Conservation (phyloP, 805 yeast genomes). For the Lipomyces chichibuensis region DNA sequence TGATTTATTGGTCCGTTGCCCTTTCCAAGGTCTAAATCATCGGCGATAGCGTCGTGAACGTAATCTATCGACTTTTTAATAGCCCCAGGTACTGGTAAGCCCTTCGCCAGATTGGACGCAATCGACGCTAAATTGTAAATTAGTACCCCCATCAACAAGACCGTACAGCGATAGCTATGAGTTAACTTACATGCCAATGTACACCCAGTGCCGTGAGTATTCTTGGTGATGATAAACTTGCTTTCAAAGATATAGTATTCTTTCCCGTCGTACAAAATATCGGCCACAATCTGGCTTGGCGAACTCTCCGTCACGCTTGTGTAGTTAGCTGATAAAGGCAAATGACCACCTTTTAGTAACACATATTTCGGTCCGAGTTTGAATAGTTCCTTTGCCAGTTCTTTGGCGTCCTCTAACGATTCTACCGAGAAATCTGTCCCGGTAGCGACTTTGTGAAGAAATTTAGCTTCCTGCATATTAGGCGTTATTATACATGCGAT, state of each 20-base stretch:
- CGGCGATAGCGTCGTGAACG: constrained; percentile 65
- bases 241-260: constrained; percentile 53
- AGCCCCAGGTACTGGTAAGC: constrained; percentile 52
- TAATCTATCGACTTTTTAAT: constrained; percentile 63
- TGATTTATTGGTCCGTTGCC: constrained; percentile 83
- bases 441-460: constrained; percentile 41
- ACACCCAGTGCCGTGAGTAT: constrained; percentile 91
- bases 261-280: constrained; percentile 56
- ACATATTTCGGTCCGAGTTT: constrained; percentile 54
- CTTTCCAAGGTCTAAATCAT: constrained; percentile 51
- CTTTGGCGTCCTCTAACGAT: constrained; percentile 49
- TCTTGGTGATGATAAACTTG: constrained; percentile 50
- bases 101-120: constrained; percentile 71
- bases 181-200: constrained; percentile 56
- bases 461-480: constrained; percentile 66
- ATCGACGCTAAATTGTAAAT: constrained; percentile 57
- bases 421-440: constrained; percentile 37
- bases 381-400: constrained; percentile 49
- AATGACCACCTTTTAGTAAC: constrained; percentile 83
- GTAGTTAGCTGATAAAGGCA: constrained; percentile 41
- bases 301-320: constrained; percentile 29
- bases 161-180: background rate
- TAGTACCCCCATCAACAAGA: background rate
- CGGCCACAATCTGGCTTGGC: constrained; percentile 49
- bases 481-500: constrained; percentile 72